Evolutionary conservation across 768 basidiomycete genomes (phyloP), one percentile per base, ranked within the genome.

Genomic region (Russula brevipes): DNA sequence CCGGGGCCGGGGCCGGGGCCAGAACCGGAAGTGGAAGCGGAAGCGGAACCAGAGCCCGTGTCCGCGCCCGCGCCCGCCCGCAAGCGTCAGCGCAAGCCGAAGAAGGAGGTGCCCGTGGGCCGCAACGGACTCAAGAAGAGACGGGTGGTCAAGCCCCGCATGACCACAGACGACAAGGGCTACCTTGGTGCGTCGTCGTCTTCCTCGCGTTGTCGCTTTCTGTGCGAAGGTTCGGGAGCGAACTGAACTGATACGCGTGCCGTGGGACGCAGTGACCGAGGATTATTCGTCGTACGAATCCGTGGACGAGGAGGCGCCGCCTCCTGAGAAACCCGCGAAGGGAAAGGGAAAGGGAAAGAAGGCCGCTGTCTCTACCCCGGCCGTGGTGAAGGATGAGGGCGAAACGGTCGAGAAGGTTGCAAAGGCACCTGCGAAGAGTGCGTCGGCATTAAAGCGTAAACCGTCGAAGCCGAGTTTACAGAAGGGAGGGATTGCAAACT

Each of bases 261-360:
- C 30, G 31, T 19, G 24, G 45, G 10, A 49, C 56, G 0, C 66
- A 92, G 91, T 82, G 16, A 86, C 81, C 42, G 86, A 89, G 70
- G 91, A 92, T 70, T 88, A 89, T 70, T 88, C 88, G 7, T 84
- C 83, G 17, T 92, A 89, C 70, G 90, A 93, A 73, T 90, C 89
- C 9, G 87, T 87, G 8, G 82, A 81, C 8, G 87, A 85, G 60
- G 80, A 85, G 35, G 83, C 81, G 61, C 72, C 73, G 2, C 78
- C 72, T 33, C 57, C 61, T 3, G 44, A 54, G 52, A 60, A 60
- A 45, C 57, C 64, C 9, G 58, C 54, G 63, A 66, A 38, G 63
- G 66, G 63, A 19, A 66, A 38, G 63, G 66, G 63, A 19, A 66
- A 70, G 58, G 46, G 59, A 54, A 66, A 64, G 54, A 63, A 64